phyloP scores from a whole-genome alignment of 345 rosid genomes.

The Geranium brycei region DNA sequence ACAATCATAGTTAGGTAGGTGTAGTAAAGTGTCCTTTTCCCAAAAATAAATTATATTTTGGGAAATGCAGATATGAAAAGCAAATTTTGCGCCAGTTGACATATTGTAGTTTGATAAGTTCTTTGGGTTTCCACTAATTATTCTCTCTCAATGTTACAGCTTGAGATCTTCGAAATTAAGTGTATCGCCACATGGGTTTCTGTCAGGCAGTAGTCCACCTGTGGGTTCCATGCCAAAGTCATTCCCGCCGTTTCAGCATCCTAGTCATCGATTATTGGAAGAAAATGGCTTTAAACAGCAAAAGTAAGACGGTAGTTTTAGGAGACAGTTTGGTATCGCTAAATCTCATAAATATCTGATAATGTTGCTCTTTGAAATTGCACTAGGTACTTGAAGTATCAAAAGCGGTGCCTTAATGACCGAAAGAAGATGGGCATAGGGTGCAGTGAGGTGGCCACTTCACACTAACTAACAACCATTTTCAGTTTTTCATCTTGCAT shows the following conservation, averaged over 20 bases:
- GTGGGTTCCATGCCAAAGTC: slow-evolving; percentile 95
- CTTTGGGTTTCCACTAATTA: background rate
- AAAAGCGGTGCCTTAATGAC: slow-evolving; percentile 79
- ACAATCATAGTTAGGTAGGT: too few relatives aligned
- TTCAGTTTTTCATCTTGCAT: background rate
- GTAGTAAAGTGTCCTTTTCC: too few relatives aligned
- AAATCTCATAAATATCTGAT: slow-evolving; percentile 13
- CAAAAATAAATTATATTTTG: too few relatives aligned
- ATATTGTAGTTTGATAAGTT: background rate
- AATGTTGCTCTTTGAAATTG: slow-evolving; percentile 9
- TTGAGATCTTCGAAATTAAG: slow-evolving; percentile 68
- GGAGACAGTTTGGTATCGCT: slow-evolving; percentile 1
- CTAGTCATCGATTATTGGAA: slow-evolving; percentile 88
- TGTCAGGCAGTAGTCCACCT: slow-evolving; percentile 78
- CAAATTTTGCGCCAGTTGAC: background rate
- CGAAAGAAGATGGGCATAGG: slow-evolving; percentile 84
- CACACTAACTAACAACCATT: slow-evolving; percentile 3
- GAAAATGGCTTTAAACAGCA: slow-evolving; percentile 94
- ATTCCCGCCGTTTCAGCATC: slow-evolving; percentile 88
- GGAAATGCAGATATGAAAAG: too few relatives aligned
- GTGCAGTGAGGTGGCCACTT: slow-evolving; percentile 70
- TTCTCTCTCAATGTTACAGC: slow-evolving; percentile 27
- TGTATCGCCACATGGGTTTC: slow-evolving; percentile 57
- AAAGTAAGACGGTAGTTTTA: slow-evolving; percentile 44
- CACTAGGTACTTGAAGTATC: slow-evolving; percentile 79